Evolutionary conservation across 768 basidiomycete species (phyloP), one percentile per base, ranked within the genome.

Genomic region (Lyophyllum shimeji): DNA sequence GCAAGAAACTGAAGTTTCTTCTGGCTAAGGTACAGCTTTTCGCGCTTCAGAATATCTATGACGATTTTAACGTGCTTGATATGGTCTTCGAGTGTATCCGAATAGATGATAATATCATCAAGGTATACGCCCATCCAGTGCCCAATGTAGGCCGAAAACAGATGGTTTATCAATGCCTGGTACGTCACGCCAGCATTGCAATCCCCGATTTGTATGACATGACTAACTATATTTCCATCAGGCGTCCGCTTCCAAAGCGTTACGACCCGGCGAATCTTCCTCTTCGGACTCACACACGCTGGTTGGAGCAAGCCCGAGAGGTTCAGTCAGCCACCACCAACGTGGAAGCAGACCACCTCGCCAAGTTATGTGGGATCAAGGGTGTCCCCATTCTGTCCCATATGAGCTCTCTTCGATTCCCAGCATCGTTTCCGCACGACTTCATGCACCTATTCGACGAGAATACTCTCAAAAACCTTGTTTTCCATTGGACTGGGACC

Each of bases 401-500:
- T 11, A 65, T 79, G 0, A 44, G 58, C 1, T 76, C 74, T 0
- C 58, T 77, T 7, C 55, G 55, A 2, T 74, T 78, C 60, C 71
- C 80, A 1, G 1, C 7, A 0, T 74, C 72, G 0, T 73, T 78
- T 31, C 80, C 77, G 0, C 72, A 70, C 56, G 78, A 82, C 44
- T 77, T 79, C 62, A 81, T 81, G 75, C 79, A 82, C 47, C 65
- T 77, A 0, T 59, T 80, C 8, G 57, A 23, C 6, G 75, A 79
- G 55, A 80, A 80, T 52, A 47, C 76, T 2, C 46, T 76, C 27
- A 63, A 62, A 18, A 75, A 72, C 42, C 66, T 81, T 4, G 58
- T 79, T 12, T 37, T 57, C 1, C 63, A 75, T 1, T 80, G 75
- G 74, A 75, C 69, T 0, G 76, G 76, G 0, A 53, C 64, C 1